Conservation (phyloP, 2,329 filamentous ascomycete genomes). For the Xylaria sp. region DNA sequence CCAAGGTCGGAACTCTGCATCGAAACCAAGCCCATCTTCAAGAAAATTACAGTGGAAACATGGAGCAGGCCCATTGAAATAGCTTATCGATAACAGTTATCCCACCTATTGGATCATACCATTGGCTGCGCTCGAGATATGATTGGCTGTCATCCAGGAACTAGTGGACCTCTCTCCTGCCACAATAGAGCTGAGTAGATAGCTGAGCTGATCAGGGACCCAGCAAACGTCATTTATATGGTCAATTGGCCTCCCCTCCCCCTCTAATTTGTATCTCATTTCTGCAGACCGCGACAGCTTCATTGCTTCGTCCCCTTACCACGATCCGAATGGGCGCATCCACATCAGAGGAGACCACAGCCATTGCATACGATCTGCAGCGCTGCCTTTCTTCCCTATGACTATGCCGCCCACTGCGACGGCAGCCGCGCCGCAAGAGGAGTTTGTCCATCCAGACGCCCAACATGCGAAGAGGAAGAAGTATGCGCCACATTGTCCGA, state of each 20-base stretch:
- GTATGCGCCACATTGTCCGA: slow-evolving; percentile 39
- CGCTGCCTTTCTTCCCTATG: neutral
- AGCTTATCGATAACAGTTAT: slow-evolving; percentile 29
- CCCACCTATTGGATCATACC: neutral
- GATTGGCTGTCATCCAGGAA: slow-evolving; percentile 10
- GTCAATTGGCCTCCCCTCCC: slow-evolving; percentile 33
- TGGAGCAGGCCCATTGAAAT: slow-evolving; percentile 19
- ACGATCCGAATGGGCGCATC: neutral
- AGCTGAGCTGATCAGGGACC: slow-evolving; percentile 15
- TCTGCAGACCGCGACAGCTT: slow-evolving; percentile 29
- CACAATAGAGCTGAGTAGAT: slow-evolving; percentile 11
- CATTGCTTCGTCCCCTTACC: slow-evolving; percentile 19
- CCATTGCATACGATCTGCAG: neutral
- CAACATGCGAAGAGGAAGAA: slow-evolving; percentile 51
- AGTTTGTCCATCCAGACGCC: slow-evolving; percentile 47
- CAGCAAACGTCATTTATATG: slow-evolving; percentile 40
- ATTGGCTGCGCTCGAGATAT: slow-evolving; percentile 7
- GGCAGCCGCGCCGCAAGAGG: slow-evolving; percentile 33
- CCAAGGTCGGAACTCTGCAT: neutral
- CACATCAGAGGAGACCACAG: neutral
- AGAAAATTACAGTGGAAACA: slow-evolving; percentile 48
- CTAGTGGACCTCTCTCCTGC: neutral
- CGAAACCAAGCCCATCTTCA: slow-evolving; percentile 18
- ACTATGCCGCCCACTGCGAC: slow-evolving; percentile 43
- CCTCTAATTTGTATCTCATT: slow-evolving; percentile 13